Conservation (phyloP, 306 rosid species). For the Astragalus glycyphyllos region DNA sequence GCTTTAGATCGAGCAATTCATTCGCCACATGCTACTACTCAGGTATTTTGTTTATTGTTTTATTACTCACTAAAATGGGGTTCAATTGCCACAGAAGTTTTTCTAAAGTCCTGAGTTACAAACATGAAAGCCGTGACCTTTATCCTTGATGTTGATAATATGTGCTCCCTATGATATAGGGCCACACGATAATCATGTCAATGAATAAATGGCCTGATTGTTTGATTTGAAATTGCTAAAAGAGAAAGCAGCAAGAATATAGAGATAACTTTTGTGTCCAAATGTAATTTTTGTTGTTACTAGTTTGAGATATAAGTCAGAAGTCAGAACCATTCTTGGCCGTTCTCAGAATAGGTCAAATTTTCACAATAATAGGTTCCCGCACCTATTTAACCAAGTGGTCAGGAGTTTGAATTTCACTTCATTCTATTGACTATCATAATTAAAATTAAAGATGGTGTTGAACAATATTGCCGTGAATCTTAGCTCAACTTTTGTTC, state of each 20-base stretch:
- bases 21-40: conserved; percentile 97
- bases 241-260: conserved; percentile 18
- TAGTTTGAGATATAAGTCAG: background rate
- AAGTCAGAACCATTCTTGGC: conserved; percentile 8
- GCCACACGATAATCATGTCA: conserved; percentile 13
- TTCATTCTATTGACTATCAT: no score
- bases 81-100: conserved; percentile 29
- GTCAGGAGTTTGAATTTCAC: no score
- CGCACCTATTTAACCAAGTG: no score
- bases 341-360: conserved; percentile 3
- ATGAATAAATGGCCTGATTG: conserved; percentile 20
- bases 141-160: conserved; percentile 22
- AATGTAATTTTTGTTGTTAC: conserved; percentile 16
- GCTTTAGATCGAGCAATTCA: conserved; percentile 96
- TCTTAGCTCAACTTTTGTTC: no score
- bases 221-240: conserved; percentile 31
- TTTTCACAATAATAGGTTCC: background rate
- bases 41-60: conserved; percentile 54
- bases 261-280: conserved; percentile 1
- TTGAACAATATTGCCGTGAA: no score
- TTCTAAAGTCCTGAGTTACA: conserved; percentile 33
- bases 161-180: conserved; percentile 7
- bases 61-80: conserved; percentile 17
- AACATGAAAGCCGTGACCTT: background rate
- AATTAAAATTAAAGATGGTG: no score